Conservation (phyloP, 257 asterid species). For the Cruciata laevipes region DNA sequence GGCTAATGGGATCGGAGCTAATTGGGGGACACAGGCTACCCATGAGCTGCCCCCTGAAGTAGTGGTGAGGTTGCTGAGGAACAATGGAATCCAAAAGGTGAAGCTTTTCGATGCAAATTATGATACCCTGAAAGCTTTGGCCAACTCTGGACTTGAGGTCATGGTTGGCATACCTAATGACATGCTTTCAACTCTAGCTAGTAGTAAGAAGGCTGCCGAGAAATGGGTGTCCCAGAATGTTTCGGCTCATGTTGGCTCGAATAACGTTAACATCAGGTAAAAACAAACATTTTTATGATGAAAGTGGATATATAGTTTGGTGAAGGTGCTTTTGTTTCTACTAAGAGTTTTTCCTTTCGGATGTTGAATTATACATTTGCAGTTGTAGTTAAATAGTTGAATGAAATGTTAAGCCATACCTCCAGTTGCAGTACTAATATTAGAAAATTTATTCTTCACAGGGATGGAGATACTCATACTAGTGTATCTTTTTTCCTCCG, state of each 20-base stretch:
- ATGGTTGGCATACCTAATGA: conserved; percentile 96
- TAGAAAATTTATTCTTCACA: neutral
- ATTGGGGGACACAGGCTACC: conserved; percentile 79
- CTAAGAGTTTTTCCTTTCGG: neutral
- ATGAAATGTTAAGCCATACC: neutral
- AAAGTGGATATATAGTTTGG: neutral
- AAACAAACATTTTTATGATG: conserved; percentile 2
- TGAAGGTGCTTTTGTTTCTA: neutral
- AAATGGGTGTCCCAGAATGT: conserved; percentile 75
- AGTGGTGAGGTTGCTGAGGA: conserved; percentile 72
- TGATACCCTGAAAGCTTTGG: conserved; percentile 62
- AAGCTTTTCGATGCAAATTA: conserved; percentile 84
- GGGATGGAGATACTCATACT: neutral
- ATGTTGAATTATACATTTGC: neutral
- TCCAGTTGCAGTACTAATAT: neutral
- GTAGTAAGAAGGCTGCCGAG: conserved; percentile 60
- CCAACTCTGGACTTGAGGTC: conserved; percentile 67
- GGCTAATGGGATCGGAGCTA: conserved; percentile 70
- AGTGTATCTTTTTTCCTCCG: neutral
- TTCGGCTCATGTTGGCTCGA: conserved; percentile 39
- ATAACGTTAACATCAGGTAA: conserved; percentile 66
- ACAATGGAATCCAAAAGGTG: conserved; percentile 70
- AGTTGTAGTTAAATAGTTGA: neutral
- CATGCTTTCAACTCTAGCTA: conserved; percentile 55
- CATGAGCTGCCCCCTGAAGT: conserved; percentile 55